Base-by-base conservation (phyloP, 2,329 filamentous ascomycete species). In the Neonectria hederae region DNA sequence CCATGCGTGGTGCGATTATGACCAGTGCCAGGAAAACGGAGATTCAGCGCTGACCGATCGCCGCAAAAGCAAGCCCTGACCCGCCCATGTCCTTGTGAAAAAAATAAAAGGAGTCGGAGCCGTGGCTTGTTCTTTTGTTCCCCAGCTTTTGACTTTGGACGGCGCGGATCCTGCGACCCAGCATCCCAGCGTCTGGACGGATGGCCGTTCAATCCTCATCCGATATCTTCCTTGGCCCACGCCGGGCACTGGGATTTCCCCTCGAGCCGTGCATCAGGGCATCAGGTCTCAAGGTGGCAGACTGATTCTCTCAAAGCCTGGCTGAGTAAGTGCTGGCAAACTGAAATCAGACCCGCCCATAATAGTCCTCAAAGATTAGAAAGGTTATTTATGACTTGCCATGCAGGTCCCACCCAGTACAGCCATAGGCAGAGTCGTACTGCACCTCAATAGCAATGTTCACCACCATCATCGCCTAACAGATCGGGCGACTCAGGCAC, bases 121-220 rank as follows among this genome's bases (percentile, higher is more conserved):
- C 21, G 22, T 26, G 10, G 38, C 4, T 10, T 11, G 0, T 10
- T 19, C 19, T 7, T 21, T 11, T 32, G 24, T 24, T 42, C 38
- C 38, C 22, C 45, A 10, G 7, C 22, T 48, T 26, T 48, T 17
- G 22, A 48, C 45, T 28, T 26, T 48, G 22, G 13, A 26, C 22
- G 17, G 38, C 38, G 38, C 17, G 17, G 38, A 42, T 9, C 19
- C 35, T 38, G 35, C 2, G 35, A n/a, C 38, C 17, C 38, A 5
- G 38, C n/a, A 42, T 42, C 38, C 38, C n/a, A 21, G 38, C 38
- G 17, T 17, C 24, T 45, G 10, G n/a, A 14, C 19, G n/a, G 17
- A 48, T 21, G 22, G n/a, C 10, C 28, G n/a, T 57, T 40, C 30
- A 45, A 32, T 49, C 30, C 22, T 57, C 54, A 30, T 57, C 45